Evolutionary conservation across 352 stramenopile genomes (phyloP), one percentile per base, ranked within the genome.

Genomic region (Blastocystis sp.): DNA sequence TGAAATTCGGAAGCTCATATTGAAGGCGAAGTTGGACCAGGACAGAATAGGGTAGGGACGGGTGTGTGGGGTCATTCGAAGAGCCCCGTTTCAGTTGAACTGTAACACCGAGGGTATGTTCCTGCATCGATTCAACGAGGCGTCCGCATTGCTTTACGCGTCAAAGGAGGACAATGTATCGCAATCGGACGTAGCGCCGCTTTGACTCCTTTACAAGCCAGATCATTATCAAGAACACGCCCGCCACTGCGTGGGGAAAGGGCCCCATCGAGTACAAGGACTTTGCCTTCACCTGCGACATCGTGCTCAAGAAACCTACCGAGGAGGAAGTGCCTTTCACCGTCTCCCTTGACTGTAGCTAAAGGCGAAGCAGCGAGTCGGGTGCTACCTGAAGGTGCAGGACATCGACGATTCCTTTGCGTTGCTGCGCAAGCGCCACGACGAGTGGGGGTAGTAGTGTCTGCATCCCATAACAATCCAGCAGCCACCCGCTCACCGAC

Each of bases 11-110:
- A 66, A 62, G 17, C 74, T 84, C 21, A 84, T 84, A 48, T 52
- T 84, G 19, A 84, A 84, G 28, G 74, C 53, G 19, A 62, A 48
- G 21, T 40, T 28, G 14, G 56, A 84, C n/a, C 74, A 67, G 61
- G 34, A 53, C 2, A 62, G 43, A 2, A 9, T 2, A 10, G 53
- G 38, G 66, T 76, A 21, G 5, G 23, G 41, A 59, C 69, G 53
- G 53, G 48, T 19, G 14, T 0, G 43, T 62, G 10, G 65, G 9
- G n/a, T 84, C 2, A 69, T 38, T 2, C 21, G 21, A 69, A 84
- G 74, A 45, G 17, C 56, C 53, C 28, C 45, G 45, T 59, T 69
- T 69, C 40, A 69, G 34, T 38, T 84, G 34, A 38, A 70, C 5
- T 84, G 74, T 28, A 84, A 84, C 9, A 45, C 56, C 4, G 60